Evolutionary conservation across 345 rosid species (phyloP).

Genomic region (Pistacia atlantica): DNA sequence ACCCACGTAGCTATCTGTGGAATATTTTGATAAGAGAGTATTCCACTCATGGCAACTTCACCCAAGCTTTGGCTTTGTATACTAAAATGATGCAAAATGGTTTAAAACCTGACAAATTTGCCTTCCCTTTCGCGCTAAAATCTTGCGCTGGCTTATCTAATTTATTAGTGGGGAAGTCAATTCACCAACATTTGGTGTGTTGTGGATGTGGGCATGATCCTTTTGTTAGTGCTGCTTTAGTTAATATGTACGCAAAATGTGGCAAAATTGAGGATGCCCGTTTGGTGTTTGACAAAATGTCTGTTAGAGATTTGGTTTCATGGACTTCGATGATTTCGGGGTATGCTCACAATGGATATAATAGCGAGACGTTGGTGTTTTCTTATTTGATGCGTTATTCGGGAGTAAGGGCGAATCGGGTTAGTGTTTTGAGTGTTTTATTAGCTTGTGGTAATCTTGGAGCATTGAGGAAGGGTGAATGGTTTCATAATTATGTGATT

Average conservation of each 20-base stretch:
- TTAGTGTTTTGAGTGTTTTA: slow-evolving; percentile 4
- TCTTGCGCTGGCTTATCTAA: neutral
- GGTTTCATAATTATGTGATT: slow-evolving; percentile 11
- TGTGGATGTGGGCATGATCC: neutral
- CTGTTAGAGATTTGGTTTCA: slow-evolving; percentile 8
- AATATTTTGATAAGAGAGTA: slow-evolving; percentile 17
- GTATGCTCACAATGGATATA: slow-evolving; percentile 8
- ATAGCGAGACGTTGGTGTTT: neutral
- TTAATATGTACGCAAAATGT: slow-evolving; percentile 4
- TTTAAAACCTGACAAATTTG: neutral
- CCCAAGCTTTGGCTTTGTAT: neutral
- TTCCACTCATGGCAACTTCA: slow-evolving; percentile 5
- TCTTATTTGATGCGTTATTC: slow-evolving; percentile 1
- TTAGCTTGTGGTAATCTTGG: slow-evolving; percentile 12
- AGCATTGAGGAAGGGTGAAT: slow-evolving; percentile 12
- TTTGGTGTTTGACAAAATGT: neutral
- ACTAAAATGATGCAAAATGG: slow-evolving; percentile 11
- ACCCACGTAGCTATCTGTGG: slow-evolving; percentile 1
- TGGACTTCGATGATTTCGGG: slow-evolving; percentile 17
- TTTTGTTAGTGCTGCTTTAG: slow-evolving; percentile 5
- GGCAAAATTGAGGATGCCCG: neutral
- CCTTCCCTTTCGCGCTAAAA: slow-evolving; percentile 3
- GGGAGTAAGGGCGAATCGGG: neutral
- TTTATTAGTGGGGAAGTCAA: neutral
- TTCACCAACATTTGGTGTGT: neutral